Conservation (phyloP, 2,329 filamentous ascomycete species). For the Calonectria multiphialidica region DNA sequence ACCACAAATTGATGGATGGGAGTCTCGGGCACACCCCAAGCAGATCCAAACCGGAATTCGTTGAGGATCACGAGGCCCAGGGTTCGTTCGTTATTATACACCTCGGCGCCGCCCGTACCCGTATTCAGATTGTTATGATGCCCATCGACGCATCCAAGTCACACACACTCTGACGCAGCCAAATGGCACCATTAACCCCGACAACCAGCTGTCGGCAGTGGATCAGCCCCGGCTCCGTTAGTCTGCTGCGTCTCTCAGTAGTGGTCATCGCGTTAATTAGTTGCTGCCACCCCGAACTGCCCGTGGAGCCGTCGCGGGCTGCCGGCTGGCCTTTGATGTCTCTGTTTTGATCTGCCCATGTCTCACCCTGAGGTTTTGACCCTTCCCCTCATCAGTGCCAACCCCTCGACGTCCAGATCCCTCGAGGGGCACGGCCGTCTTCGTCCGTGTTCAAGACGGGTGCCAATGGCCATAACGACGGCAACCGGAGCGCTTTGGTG, state of each 20-base stretch:
- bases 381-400: conserved; percentile 17
- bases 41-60: conserved; percentile 16
- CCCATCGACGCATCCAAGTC: conserved; percentile 29
- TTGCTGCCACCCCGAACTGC: conserved; percentile 13
- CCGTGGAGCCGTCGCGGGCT: neutral
- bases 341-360: conserved; percentile 6
- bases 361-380: conserved; percentile 14
- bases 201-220: conserved; percentile 39
- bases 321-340: conserved; percentile 3
- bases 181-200: conserved; percentile 39
- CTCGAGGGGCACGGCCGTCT: conserved; percentile 8
- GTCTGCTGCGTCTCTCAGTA: conserved; percentile 15
- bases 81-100: conserved; percentile 29
- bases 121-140: conserved; percentile 17
- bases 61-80: conserved; percentile 22
- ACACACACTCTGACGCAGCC: conserved; percentile 31
- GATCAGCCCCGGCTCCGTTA: conserved; percentile 32
- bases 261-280: conserved; percentile 18
- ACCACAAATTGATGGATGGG: conserved; percentile 18
- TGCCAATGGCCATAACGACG: neutral
- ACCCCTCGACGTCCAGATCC: conserved; percentile 1
- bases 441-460: conserved; percentile 12
- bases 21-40: conserved; percentile 9
- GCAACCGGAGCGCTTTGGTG: neutral
- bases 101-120: conserved; percentile 25